Percentiles rank a stretch among this genome's conserved stretches.
Evolutionary conservation across 163 green algal genomes (phyloP).

Genomic region (Chlorella variabilis): DNA sequence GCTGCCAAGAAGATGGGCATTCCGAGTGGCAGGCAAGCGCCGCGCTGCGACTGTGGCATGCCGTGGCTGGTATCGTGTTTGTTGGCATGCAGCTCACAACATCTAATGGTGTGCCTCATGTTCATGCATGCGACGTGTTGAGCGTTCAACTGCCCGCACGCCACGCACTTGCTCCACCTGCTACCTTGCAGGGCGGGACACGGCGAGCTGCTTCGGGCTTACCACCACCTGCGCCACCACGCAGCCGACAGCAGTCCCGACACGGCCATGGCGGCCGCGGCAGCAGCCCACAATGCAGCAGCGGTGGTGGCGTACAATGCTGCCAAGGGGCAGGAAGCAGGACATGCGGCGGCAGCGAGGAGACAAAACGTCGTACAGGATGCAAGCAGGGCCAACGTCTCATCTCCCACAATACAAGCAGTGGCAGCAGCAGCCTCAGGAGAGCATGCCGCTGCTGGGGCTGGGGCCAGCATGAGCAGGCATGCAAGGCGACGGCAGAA

Average conservation of each 20-base stretch:
- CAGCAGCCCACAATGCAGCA: constrained; percentile 31
- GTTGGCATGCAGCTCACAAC: no score
- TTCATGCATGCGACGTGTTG: no score
- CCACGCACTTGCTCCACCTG: not conserved
- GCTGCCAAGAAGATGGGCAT: constrained; percentile 34
- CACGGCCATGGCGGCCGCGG: not conserved
- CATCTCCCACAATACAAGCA: no score
- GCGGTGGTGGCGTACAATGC: constrained; percentile 28
- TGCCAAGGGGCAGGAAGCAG: not conserved
- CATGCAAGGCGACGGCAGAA: not conserved
- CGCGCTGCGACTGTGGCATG: no score
- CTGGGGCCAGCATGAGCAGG: constrained; percentile 13
- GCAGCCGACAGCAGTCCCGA: not conserved
- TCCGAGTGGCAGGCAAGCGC: constrained; percentile 26
- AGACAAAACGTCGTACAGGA: no score
- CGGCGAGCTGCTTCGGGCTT: constrained; percentile 18
- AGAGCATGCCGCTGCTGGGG: not conserved
- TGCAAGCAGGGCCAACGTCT: not conserved
- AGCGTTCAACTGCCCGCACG: no score
- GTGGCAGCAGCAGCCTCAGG: not conserved
- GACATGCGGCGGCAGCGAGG: not conserved
- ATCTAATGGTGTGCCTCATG: no score
- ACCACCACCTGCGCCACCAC: constrained; percentile 38
- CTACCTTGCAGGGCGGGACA: constrained; percentile 29
- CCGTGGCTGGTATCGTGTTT: no score